Evolutionary conservation across 306 rosid genomes (phyloP).

Genomic region (Dryas drummondii): DNA sequence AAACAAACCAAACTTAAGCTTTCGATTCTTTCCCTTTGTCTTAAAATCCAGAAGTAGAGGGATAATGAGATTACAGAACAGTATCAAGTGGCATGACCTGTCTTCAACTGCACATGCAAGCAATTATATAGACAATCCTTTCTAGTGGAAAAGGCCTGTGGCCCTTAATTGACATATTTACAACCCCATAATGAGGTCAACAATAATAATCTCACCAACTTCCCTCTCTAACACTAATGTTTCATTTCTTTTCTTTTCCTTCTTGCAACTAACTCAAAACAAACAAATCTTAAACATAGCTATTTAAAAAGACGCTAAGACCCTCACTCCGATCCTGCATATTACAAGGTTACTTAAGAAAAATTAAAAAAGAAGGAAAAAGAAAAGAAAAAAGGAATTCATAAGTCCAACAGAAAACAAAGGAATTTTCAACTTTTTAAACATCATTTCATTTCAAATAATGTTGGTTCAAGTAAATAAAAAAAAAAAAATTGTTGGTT

Average conservation of each 20-base stretch:
- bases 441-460: slow-evolving; percentile 7
- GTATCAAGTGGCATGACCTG: background rate
- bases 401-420: slow-evolving; percentile 17
- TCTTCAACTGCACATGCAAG: slow-evolving; percentile 1
- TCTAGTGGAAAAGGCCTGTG: slow-evolving; percentile 11
- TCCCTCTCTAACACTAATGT: background rate
- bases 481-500: slow-evolving; percentile 15
- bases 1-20: background rate
- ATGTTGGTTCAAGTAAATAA: background rate
- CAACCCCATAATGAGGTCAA: slow-evolving; percentile 33
- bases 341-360: slow-evolving; percentile 18
- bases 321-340: slow-evolving; percentile 10
- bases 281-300: slow-evolving; percentile 12
- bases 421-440: background rate
- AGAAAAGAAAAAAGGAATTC: background rate
- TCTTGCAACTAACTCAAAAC: slow-evolving; percentile 13
- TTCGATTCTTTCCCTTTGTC: background rate
- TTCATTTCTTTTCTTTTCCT: background rate
- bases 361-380: slow-evolving; percentile 10
- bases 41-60: background rate
- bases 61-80: background rate
- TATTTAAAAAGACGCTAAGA: slow-evolving; percentile 1
- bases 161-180: slow-evolving; percentile 33
- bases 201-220: slow-evolving; percentile 8
- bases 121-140: background rate